Evolutionary conservation across 257 asterid genomes (phyloP), one percentile per base, ranked within the genome.

Genomic region (Ocimum tenuiflorum): DNA sequence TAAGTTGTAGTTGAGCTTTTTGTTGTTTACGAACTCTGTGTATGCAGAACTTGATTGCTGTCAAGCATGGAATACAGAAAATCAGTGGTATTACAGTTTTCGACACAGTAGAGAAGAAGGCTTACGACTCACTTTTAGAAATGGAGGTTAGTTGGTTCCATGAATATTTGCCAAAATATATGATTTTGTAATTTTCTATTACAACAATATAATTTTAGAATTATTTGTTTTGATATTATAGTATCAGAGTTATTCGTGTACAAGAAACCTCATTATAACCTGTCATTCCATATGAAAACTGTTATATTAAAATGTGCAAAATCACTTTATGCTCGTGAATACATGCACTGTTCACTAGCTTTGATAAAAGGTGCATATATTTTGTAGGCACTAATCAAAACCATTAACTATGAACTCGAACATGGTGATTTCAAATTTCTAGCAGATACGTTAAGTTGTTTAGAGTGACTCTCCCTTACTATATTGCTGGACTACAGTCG

Each of bases 41-140:
- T 49, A 38, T 78, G 88, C 91, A 92, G 99, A 83, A 87, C 74
- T 79, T 92, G 85, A 85, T 89, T 50, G 95, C 99, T 68, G 67
- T 82, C 23, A 87, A 89, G 84, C 88, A 73, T 51, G 99, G 99
- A 74, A 83, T 92, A 78, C 99, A 89, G 87, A 87, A 86, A 81
- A 80, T 92, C 79, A 76, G 86, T 11, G 96, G 97, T 69, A 82
- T 92, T 48, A 88, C 95, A 5, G 84, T 92, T 64, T 86, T 81
- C 35, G 99, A 92, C 87, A 86, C 79, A 1, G 74, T 73, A 72
- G 99, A 89, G 83, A 92, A 86, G 87, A 89, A 80, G 75, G 77
- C 87, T 29, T 86, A 89, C 38, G 91, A 87, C 63, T 86, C 99
- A 14, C 85, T 87, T 58, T 60, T 89, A 23, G 99, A 89, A 61